Conservation (phyloP, 768 basidiomycete genomes). For the Pisolithus marmoratus region DNA sequence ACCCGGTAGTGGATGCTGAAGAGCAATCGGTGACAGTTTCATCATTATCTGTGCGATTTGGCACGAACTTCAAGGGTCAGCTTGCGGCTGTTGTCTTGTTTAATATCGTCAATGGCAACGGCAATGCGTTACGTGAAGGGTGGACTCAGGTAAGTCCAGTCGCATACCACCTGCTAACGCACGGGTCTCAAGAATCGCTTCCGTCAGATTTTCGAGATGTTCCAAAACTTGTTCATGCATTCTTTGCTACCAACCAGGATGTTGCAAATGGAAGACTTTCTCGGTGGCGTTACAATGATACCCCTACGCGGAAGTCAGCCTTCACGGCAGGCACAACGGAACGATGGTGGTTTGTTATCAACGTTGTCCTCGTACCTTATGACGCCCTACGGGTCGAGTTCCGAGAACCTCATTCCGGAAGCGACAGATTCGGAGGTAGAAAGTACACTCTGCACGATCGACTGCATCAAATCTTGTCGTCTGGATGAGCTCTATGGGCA, state of each 20-base stretch:
- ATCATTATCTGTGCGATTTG: slow-evolving; percentile 87
- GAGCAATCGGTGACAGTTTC: slow-evolving; percentile 88
- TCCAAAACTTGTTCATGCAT: slow-evolving; percentile 92
- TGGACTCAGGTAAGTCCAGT: slow-evolving; percentile 72
- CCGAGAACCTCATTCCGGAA: slow-evolving; percentile 75
- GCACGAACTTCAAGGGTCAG: slow-evolving; percentile 92
- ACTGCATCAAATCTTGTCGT: slow-evolving; percentile 90
- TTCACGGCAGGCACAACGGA: slow-evolving; percentile 53
- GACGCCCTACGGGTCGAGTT: slow-evolving; percentile 79
- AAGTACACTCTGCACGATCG: slow-evolving; percentile 90
- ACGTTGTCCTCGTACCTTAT: slow-evolving; percentile 93
- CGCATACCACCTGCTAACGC: neutral
- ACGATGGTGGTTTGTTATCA: slow-evolving; percentile 89
- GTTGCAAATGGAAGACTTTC: slow-evolving; percentile 97
- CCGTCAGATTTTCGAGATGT: slow-evolving; percentile 92
- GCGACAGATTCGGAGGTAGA: slow-evolving; percentile 91
- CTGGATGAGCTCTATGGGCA: slow-evolving; percentile 93
- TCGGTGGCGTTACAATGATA: slow-evolving; percentile 90
- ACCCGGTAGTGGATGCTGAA: slow-evolving; percentile 86
- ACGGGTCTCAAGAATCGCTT: slow-evolving; percentile 1
- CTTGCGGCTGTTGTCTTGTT: slow-evolving; percentile 96
- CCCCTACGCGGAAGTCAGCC: slow-evolving; percentile 77
- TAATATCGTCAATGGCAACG: slow-evolving; percentile 96
- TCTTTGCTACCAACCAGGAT: slow-evolving; percentile 85
- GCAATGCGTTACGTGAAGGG: slow-evolving; percentile 87